Conservation (phyloP, 2,329 filamentous ascomycete genomes). For the Cladophialophora immunda region DNA sequence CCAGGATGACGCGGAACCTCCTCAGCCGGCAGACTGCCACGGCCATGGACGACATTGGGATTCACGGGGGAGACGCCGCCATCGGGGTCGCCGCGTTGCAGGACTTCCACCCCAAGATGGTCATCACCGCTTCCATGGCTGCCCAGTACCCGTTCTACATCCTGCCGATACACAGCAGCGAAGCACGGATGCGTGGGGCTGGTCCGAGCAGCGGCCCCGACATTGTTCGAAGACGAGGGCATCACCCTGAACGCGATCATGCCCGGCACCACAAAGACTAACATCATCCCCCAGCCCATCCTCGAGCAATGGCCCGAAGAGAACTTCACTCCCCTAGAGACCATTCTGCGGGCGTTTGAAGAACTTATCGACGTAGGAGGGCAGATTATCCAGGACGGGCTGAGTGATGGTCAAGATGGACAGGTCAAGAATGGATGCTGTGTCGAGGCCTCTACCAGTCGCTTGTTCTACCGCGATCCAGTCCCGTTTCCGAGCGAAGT, state of each 20-base stretch:
- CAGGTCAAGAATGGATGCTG: constrained; percentile 15
- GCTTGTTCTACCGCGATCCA: constrained; percentile 17
- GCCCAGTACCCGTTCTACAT: constrained; percentile 50
- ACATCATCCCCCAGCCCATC: constrained; percentile 43
- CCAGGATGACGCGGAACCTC: constrained; percentile 39
- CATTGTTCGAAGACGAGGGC: constrained; percentile 40
- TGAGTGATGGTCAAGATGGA: constrained; percentile 42
- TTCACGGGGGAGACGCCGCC: not conserved
- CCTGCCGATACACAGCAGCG: constrained; percentile 54
- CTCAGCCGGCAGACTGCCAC: not conserved
- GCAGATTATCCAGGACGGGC: not conserved
- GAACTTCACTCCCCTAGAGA: constrained; percentile 48
- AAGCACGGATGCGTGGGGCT: constrained; percentile 65
- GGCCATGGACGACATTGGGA: not conserved
- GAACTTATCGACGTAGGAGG: constrained; percentile 40
- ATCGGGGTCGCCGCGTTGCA: not conserved
- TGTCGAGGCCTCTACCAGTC: constrained; percentile 6
- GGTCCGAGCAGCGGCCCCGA: constrained; percentile 27
- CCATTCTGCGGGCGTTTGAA: constrained; percentile 46
- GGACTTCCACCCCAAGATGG: constrained; percentile 45
- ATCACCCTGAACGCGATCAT: constrained; percentile 49
- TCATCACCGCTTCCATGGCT: constrained; percentile 56
- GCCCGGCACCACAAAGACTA: constrained; percentile 46
- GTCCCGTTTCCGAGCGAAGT: constrained; percentile 13
- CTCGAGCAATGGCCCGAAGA: constrained; percentile 43